A percentile compares a stretch with the other conserved stretches of the same genome.
Evolutionary conservation across 805 yeast species (phyloP).

Genomic region (Lipomyces yamanashiensis): DNA sequence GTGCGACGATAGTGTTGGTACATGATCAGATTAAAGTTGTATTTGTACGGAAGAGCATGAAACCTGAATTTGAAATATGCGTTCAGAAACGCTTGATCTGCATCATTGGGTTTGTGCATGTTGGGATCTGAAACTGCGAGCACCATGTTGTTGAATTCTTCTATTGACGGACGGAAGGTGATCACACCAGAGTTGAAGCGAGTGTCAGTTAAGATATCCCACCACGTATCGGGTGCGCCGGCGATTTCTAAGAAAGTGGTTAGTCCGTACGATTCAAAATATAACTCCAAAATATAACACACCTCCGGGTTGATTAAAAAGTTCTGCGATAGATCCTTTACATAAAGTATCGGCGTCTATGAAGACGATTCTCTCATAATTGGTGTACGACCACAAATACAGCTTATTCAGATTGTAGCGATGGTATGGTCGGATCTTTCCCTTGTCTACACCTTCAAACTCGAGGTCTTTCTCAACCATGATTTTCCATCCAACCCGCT

Average conservation of each 20-base stretch:
- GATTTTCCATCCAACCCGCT: slow-evolving; percentile 40
- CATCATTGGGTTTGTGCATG: slow-evolving; percentile 41
- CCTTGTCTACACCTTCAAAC: slow-evolving; percentile 39
- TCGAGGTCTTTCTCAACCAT: slow-evolving; percentile 38
- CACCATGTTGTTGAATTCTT: slow-evolving; percentile 39
- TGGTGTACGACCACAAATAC: slow-evolving; percentile 56
- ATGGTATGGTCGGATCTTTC: slow-evolving; percentile 36
- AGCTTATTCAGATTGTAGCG: slow-evolving; percentile 55
- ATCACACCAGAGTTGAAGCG: slow-evolving; percentile 40
- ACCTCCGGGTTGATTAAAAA: slow-evolving; percentile 39
- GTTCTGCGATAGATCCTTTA: slow-evolving; percentile 38
- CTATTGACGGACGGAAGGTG: slow-evolving; percentile 39
- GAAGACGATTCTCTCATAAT: slow-evolving; percentile 52
- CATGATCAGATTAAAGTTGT: slow-evolving; percentile 40
- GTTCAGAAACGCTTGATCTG: slow-evolving; percentile 40
- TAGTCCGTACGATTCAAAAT: background rate
- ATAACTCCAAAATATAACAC: background rate
- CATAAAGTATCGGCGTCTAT: slow-evolving; percentile 58
- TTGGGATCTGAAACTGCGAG: slow-evolving; percentile 39
- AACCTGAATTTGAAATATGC: slow-evolving; percentile 36
- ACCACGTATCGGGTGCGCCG: slow-evolving; percentile 41
- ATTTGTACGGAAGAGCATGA: slow-evolving; percentile 38
- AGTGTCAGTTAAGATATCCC: slow-evolving; percentile 38
- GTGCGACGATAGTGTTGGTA: slow-evolving; percentile 33
- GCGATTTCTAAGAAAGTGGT: slow-evolving; percentile 33